Evolutionary conservation across 495 filamentous ascomycete species (phyloP).

Genomic region (Aspergillus affinis): DNA sequence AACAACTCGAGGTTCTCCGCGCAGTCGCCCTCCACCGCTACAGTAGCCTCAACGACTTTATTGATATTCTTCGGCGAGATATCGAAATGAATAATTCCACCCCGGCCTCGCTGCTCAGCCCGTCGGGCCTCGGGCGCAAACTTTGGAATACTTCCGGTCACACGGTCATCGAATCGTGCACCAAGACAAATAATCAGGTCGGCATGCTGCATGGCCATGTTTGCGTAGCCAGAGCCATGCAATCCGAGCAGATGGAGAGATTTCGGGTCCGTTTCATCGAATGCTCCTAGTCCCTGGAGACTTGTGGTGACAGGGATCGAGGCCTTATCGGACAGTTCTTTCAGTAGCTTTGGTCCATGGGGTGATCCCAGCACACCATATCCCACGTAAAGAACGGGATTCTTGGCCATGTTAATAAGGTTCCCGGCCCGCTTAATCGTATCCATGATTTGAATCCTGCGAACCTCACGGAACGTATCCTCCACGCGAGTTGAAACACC

Average conservation of each 20-base stretch:
- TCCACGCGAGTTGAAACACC: slow-evolving; percentile 54
- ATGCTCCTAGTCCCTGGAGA: slow-evolving; percentile 63
- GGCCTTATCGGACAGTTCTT: slow-evolving; percentile 57
- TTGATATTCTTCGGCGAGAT: slow-evolving; percentile 65
- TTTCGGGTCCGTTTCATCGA: slow-evolving; percentile 58
- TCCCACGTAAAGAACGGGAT: slow-evolving; percentile 60
- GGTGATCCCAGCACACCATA: slow-evolving; percentile 53
- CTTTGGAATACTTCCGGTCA: slow-evolving; percentile 51
- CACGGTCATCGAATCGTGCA: slow-evolving; percentile 64
- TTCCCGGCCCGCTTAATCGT: slow-evolving; percentile 52
- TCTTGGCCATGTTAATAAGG: slow-evolving; percentile 58
- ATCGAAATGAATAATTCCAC: slow-evolving; percentile 66
- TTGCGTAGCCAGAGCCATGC: slow-evolving; percentile 63
- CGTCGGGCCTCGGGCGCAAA: slow-evolving; percentile 59
- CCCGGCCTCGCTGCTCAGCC: slow-evolving; percentile 52
- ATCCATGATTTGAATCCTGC: slow-evolving; percentile 45
- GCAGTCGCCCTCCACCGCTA: slow-evolving; percentile 61
- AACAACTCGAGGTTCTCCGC: slow-evolving; percentile 68
- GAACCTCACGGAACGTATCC: slow-evolving; percentile 48
- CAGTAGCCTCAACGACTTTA: slow-evolving; percentile 61
- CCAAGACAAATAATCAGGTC: slow-evolving; percentile 62
- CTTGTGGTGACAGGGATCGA: slow-evolving; percentile 62
- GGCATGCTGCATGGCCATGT: slow-evolving; percentile 64
- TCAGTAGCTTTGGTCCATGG: slow-evolving; percentile 52
- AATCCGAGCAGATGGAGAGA: slow-evolving; percentile 64